Evolutionary conservation across 148 eudicot species (phyloP), one percentile per base, ranked within the genome.

Genomic region (Chenopodium album): DNA sequence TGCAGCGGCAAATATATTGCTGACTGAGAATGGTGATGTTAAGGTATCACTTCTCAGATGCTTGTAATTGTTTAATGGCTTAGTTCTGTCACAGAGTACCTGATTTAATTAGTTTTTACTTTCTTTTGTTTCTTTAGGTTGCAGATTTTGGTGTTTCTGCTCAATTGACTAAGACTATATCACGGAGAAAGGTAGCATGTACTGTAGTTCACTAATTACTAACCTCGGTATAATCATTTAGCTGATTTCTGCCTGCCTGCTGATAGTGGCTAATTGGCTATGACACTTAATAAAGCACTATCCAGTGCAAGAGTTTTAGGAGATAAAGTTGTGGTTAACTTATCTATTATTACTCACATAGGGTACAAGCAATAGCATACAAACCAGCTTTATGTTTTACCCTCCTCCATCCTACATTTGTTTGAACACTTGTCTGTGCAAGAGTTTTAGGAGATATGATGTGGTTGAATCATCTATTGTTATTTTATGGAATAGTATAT

Each of bases 101-200:
- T 69, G 48, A 37, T 71, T 9, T 65, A 48, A 9, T 12, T 41
- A 63, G 9, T 23, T n/a, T 52, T 81, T 19, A 26, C 69, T 75
- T 67, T 67, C 46, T 74, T 47, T 79, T 73, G 79, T 75, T 79
- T 79, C 23, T 84, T 29, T 79, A 95, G 98, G 98, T 95, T 82
- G 98, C 98, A 83, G 98, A 95, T 84, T 95, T 95, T 87, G 97
- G 98, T 63, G 98, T 95, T 73, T 95, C 98, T 84, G 97, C 98
- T 34, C 97, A 95, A 82, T 87, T 95, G 81, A 95, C 98, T 64
- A 89, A 92, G 83, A 95, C 98, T 78, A 95, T 95, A 77, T 95
- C 98, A 76, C 91, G 96, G 83, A 91, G 98, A 88, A 95, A 95
- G 98, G 98, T 93, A 90, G 48, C 54, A 28, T 50, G 37, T 62